Base-by-base conservation (phyloP, 208 protist species). In the Trypanosoma mega region DNA sequence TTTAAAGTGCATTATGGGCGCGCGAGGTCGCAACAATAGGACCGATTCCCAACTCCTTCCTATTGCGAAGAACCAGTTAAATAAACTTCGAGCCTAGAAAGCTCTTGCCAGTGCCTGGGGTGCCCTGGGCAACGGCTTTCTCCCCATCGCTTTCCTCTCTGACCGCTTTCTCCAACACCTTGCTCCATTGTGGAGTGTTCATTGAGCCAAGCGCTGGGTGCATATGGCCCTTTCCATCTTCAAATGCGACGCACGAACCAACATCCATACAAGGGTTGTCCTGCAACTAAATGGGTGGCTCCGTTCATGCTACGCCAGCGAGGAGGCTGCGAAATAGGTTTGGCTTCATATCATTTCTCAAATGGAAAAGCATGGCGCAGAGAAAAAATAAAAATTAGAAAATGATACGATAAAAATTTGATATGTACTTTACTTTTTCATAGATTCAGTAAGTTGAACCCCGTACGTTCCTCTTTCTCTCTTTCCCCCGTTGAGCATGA, bases 1-100 rank as follows among this genome's bases (percentile, higher is more conserved):
- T 39, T 39, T 82, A 73, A 0, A 81, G 36, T 30, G 76, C 76
- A 44, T 82, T 63, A 57, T 82, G 78, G 0, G 64, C 82, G 31
- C 57, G 65, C 39, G 43, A 50, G 21, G 82, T 51, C 18, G 31
- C 36, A 21, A 81, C 34, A 5, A 81, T 75, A 21, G 68, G 75
- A 18, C 45, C 61, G 33, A 37, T 43, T 21, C 8, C 8, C 23
- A 30, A 30, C 23, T 12, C 27, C 24, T 46, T 30, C 9, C 65
- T 69, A 27, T 30, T 44, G 34, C 52, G 24, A 1, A 62, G 26
- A 9, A 82, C 26, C 3, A 71, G 20, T 33, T 81, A 52, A 12
- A 74, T 9, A n/a, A 81, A 63, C n/a, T 60, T 39, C 7, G 30
- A 46, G 2, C 73, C 65, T 18, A 78, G 46, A 44, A 82, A 82